Percentiles rank a stretch among this genome's conserved stretches.
These are phyloP conservation scores for Agaricus sinodeliciosus DNA, from an alignment of 768 basidiomycete genomes.

Conservation along the genomic window DNA sequence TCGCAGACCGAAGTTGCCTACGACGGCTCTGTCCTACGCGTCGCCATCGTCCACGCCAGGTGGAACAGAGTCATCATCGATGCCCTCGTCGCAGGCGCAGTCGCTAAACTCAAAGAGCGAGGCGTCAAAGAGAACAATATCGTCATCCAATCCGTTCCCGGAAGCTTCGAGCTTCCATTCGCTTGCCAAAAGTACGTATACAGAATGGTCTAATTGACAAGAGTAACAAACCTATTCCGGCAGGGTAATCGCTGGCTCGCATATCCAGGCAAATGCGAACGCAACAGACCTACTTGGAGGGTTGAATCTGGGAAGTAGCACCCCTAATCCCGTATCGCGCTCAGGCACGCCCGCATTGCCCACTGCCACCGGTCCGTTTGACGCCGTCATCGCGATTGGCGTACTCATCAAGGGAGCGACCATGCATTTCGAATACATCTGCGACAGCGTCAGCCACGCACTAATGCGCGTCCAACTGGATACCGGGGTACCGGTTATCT, in stretches of 20 bases:
- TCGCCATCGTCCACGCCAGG: slow-evolving; percentile 92
- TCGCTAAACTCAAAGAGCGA: slow-evolving; percentile 70
- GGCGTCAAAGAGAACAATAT: slow-evolving; percentile 92
- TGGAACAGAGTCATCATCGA: slow-evolving; percentile 93
- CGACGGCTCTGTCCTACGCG: slow-evolving; percentile 77
- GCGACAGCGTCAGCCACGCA: slow-evolving; percentile 86
- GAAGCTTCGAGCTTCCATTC: slow-evolving; percentile 91
- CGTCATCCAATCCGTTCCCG: slow-evolving; percentile 86
- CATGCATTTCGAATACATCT: slow-evolving; percentile 99
- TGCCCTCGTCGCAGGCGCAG: slow-evolving; percentile 73
- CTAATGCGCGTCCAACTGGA: slow-evolving; percentile 95
- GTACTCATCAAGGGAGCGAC: slow-evolving; percentile 97
- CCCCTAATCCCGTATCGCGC: slow-evolving; percentile 35
- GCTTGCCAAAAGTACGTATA: slow-evolving; percentile 71
- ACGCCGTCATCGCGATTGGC: slow-evolving; percentile 95
- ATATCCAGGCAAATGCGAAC: slow-evolving; percentile 69
- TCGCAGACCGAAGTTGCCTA: slow-evolving; percentile 49
- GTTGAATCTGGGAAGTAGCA: slow-evolving; percentile 34
- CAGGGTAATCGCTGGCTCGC: slow-evolving; percentile 87
- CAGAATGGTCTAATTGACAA: not conserved
- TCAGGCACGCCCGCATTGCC: slow-evolving; percentile 45
- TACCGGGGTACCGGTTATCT: slow-evolving; percentile 89
- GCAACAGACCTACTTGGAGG: slow-evolving; percentile 78
- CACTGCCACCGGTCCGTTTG: slow-evolving; percentile 53
- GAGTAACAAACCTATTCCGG: slow-evolving; percentile 9